Evolutionary conservation across 805 yeast species (phyloP).

Genomic region (Soucietia sequanensis): DNA sequence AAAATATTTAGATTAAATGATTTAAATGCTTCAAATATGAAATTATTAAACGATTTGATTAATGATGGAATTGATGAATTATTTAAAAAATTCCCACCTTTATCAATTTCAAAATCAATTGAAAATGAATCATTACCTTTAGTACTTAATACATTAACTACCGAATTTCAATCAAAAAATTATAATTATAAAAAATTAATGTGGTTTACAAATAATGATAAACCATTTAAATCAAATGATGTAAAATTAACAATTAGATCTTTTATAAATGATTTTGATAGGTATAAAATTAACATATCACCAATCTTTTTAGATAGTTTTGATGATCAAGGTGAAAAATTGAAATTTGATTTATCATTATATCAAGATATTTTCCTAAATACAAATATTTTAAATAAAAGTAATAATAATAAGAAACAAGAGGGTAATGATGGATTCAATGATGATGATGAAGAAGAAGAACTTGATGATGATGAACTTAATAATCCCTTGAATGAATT

Average conservation of each 20-base stretch:
- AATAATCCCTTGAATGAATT: slow-evolving; percentile 1
- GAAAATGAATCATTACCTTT: slow-evolving; percentile 25
- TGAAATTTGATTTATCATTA: slow-evolving; percentile 35
- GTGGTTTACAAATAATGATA: slow-evolving; percentile 73
- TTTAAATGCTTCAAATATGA: slow-evolving; percentile 58
- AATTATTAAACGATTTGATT: slow-evolving; percentile 48
- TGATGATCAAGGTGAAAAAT: slow-evolving; percentile 14
- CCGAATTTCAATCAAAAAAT: slow-evolving; percentile 49
- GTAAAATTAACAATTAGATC: slow-evolving; percentile 51
- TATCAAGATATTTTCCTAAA: slow-evolving; percentile 60
- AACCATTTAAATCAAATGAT: slow-evolving; percentile 51
- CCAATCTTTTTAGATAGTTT: slow-evolving; percentile 54
- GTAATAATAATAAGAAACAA: slow-evolving; percentile 6
- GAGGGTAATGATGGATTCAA: slow-evolving; percentile 4
- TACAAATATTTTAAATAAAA: slow-evolving; percentile 41
- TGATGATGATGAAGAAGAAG: slow-evolving; percentile 11
- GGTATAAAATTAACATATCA: slow-evolving; percentile 49
- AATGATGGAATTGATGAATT: slow-evolving; percentile 34
- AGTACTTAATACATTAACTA: slow-evolving; percentile 52
- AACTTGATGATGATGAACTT: slow-evolving; percentile 6
- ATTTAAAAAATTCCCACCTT: slow-evolving; percentile 10
- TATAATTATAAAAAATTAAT: slow-evolving; percentile 61
- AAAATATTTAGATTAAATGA: slow-evolving; percentile 53
- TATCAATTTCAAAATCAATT: slow-evolving; percentile 1
- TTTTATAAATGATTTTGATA: slow-evolving; percentile 59